phyloP scores from a whole-genome alignment of 495 filamentous ascomycete genomes.

The Penicillium roqueforti region DNA sequence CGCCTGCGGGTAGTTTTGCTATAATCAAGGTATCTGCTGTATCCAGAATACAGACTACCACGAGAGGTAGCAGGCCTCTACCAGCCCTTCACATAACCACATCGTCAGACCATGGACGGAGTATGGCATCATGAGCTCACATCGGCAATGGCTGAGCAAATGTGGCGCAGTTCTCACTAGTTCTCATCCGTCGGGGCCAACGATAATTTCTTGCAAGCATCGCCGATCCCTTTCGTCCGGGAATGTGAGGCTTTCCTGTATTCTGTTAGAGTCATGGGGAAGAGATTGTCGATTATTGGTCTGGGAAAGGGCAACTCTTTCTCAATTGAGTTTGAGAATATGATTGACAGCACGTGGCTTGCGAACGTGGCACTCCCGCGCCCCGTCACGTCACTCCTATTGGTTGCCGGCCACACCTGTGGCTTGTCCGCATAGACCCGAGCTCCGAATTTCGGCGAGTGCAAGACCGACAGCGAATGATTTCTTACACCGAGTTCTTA shows the following conservation, averaged over 20 bases:
- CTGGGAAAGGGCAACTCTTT: slow-evolving; percentile 56
- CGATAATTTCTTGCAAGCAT: not conserved
- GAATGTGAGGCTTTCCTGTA: not conserved
- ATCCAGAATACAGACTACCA: not conserved
- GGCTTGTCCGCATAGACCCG: slow-evolving; percentile 29
- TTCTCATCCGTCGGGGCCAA: too few species aligned
- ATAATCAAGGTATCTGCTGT: not conserved
- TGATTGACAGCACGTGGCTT: slow-evolving; percentile 42
- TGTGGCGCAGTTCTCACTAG: too few species aligned
- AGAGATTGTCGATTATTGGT: slow-evolving; percentile 63
- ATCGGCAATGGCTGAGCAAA: too few species aligned
- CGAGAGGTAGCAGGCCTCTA: too few species aligned
- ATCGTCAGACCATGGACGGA: too few species aligned
- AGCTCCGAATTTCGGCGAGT: slow-evolving; percentile 10
- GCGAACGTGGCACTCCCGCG: slow-evolving; percentile 58
- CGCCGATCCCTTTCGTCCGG: not conserved
- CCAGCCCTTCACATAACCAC: too few species aligned
- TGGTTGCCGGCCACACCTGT: slow-evolving; percentile 59
- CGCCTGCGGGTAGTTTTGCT: not conserved
- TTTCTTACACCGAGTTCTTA: slow-evolving; percentile 67
- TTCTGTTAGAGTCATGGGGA: slow-evolving; percentile 61
- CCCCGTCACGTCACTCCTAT: slow-evolving; percentile 47
- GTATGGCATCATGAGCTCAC: too few species aligned
- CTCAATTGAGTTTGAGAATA: not conserved
- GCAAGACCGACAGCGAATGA: slow-evolving; percentile 43